phyloP scores from a whole-genome alignment of 257 asterid species.

The Perilla frutescens region DNA sequence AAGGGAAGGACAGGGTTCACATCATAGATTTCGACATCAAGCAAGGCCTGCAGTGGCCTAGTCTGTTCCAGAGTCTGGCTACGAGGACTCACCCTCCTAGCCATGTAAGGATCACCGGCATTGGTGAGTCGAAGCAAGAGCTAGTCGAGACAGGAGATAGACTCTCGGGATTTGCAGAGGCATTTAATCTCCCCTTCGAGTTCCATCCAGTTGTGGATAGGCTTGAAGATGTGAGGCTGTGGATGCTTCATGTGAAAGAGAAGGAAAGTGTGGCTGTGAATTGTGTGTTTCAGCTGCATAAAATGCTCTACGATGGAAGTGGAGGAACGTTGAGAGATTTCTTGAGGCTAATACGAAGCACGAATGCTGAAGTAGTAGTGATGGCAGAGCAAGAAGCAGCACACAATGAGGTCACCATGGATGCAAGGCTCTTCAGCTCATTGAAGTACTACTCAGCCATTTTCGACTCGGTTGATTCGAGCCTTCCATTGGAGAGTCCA shows the following conservation, averaged over 20 bases:
- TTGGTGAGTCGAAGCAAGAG: conserved; percentile 93
- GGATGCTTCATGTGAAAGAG: conserved; percentile 99
- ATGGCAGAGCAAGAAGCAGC: conserved; percentile 90
- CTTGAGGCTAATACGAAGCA: conserved; percentile 76
- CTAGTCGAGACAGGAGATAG: conserved; percentile 80
- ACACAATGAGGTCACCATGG: conserved; percentile 62
- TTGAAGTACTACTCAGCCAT: conserved; percentile 77
- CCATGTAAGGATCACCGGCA: conserved; percentile 87
- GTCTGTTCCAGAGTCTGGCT: conserved; percentile 88
- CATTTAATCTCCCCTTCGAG: conserved; percentile 66
- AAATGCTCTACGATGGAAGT: conserved; percentile 67
- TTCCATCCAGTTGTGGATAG: conserved; percentile 94
- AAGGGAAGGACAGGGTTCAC: conserved; percentile 84
- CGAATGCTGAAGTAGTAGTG: conserved; percentile 64
- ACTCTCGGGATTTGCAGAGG: conserved; percentile 77
- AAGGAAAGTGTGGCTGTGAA: conserved; percentile 77
- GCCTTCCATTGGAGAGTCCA: conserved; percentile 58
- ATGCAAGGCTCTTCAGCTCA: conserved; percentile 60
- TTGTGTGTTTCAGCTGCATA: conserved; percentile 81
- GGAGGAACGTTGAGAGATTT: conserved; percentile 64
- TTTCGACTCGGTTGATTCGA: conserved; percentile 71
- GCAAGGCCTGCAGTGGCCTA: conserved; percentile 97
- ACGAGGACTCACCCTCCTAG: conserved; percentile 69
- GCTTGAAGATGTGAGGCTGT: conserved; percentile 89
- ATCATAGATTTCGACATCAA: conserved; percentile 88